Base-by-base conservation (phyloP, 768 basidiomycete species). In the Termitomyces sp. region DNA sequence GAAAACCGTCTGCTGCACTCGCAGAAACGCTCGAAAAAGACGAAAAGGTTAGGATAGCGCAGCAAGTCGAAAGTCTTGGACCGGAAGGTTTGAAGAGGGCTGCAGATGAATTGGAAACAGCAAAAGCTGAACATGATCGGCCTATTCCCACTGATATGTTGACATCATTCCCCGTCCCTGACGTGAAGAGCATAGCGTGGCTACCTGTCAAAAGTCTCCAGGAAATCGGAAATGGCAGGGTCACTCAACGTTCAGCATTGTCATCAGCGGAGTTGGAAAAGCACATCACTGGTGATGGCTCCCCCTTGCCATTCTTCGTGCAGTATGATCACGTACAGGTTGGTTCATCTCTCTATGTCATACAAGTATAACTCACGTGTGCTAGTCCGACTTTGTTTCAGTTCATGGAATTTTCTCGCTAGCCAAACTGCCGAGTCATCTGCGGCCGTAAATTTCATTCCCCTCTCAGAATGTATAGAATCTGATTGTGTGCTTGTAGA, bases 281-380 rank as follows among this genome's bases (percentile, higher is more conserved):
- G 59, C 83, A 90, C 67, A 76, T 99, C 28, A 77, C 83, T 55
- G 69, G 74, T 3, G 94, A 97, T 64, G 88, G 87, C 3, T 69
- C 78, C 2, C 69, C 81, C 3, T 69, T 95, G 36, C 86, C 96
- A 6, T 95, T 94, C 75, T 95, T 95, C 69, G 84, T 96, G 10
- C 89, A 97, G 68, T 99, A 93, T 67, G 91, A 97, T 66, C 92
- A 95, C 71, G 93, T 96, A 50, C 83, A 93, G 77, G 95, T 91
- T 57, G 30, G 57, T 55, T 52, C 44, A 9, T n/a, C 18, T 43
- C 43, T 59, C 46, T 13, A 33, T 33, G 28, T 62, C 18, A 57
- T 43, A 54, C 56, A 9, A n/a, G 55, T 51, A 49, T 60, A 32
- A 50, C 40, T 36, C 50, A 36, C 51, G 32, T 59, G 62, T 41